Percentiles rank a stretch among this genome's conserved stretches.
Conservation (phyloP, 495 filamentous ascomycete species). For the Lasiosphaeriaceae sp. region DNA sequence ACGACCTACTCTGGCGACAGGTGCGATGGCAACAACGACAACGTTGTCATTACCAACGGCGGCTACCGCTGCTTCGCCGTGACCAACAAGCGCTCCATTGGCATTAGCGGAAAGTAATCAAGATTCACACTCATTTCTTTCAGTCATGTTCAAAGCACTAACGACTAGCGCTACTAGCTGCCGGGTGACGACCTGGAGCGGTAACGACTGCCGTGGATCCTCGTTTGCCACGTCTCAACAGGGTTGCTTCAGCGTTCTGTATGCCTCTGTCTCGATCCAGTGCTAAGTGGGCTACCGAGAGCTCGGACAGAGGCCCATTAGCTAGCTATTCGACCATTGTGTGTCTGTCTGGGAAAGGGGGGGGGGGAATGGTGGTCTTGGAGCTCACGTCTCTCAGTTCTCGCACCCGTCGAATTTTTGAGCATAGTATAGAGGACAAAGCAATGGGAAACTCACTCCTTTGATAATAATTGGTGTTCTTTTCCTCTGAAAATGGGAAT, state of each 20-base stretch:
- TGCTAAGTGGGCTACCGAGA: not conserved
- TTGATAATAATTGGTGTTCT: too few relatives aligned
- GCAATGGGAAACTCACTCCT: too few relatives aligned
- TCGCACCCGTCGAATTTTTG: too few relatives aligned
- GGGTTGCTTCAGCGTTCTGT: conserved; percentile 5
- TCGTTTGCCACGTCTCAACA: not conserved
- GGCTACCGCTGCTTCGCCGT: conserved; percentile 6
- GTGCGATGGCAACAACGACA: conserved; percentile 3
- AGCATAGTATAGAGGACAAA: too few relatives aligned
- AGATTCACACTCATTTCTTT: not conserved
- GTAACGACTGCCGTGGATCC: not conserved
- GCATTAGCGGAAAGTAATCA: conserved; percentile 2
- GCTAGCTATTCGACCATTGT: too few relatives aligned
- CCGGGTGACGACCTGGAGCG: conserved; percentile 6
- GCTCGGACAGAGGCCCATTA: too few relatives aligned
- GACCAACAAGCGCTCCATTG: conserved; percentile 4
- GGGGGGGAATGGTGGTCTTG: too few relatives aligned
- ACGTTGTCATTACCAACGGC: conserved; percentile 2
- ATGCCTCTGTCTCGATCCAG: conserved; percentile 9
- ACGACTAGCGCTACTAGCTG: too few relatives aligned
- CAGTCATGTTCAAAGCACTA: not conserved
- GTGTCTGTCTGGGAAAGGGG: too few relatives aligned
- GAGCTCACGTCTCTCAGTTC: too few relatives aligned
- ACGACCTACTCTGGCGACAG: conserved; percentile 6
- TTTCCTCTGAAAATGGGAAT: too few relatives aligned